Percentiles rank a stretch among this genome's conserved stretches.
phyloP scores from a whole-genome alignment of 768 basidiomycete genomes.

The Epithele typhae region DNA sequence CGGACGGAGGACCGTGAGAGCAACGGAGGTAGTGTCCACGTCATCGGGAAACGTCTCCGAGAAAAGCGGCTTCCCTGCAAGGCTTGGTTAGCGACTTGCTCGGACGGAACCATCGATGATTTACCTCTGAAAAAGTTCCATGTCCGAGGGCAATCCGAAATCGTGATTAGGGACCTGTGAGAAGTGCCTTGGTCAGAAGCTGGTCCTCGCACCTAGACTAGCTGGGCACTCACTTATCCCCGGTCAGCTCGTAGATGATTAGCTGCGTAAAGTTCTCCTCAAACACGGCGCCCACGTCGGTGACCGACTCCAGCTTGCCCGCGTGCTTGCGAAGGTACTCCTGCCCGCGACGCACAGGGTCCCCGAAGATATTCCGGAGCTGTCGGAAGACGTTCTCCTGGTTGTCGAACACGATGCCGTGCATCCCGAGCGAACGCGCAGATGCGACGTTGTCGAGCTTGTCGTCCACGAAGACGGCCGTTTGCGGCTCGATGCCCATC shows the following conservation, averaged over 20 bases:
- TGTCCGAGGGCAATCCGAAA: slow-evolving; percentile 32
- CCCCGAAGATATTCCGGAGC: slow-evolving; percentile 43
- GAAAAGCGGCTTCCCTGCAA: slow-evolving; percentile 12
- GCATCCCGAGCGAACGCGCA: slow-evolving; percentile 52
- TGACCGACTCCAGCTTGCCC: slow-evolving; percentile 40
- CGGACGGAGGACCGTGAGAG: slow-evolving; percentile 36
- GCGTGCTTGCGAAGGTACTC: slow-evolving; percentile 39
- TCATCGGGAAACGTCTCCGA: slow-evolving; percentile 43
- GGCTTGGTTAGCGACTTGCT: not conserved
- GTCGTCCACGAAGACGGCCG: slow-evolving; percentile 56
- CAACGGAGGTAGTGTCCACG: slow-evolving; percentile 56
- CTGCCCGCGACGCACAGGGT: slow-evolving; percentile 41
- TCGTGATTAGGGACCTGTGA: slow-evolving; percentile 37
- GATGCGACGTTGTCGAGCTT: slow-evolving; percentile 55
- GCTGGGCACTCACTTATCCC: slow-evolving; percentile 47
- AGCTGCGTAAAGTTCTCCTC: slow-evolving; percentile 58
- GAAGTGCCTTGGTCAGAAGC: not conserved
- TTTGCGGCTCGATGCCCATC: slow-evolving; percentile 40
- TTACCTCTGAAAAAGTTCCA: slow-evolving; percentile 56
- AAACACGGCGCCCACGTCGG: slow-evolving; percentile 35
- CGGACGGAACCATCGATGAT: not conserved
- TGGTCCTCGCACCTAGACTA: slow-evolving; percentile 31
- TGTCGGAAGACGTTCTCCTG: slow-evolving; percentile 36
- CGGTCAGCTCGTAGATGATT: slow-evolving; percentile 50
- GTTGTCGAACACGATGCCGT: slow-evolving; percentile 44